These are phyloP conservation scores for Myxozyma lipomycoides DNA, from an alignment of 805 yeast species.

Conservation along the genomic window DNA sequence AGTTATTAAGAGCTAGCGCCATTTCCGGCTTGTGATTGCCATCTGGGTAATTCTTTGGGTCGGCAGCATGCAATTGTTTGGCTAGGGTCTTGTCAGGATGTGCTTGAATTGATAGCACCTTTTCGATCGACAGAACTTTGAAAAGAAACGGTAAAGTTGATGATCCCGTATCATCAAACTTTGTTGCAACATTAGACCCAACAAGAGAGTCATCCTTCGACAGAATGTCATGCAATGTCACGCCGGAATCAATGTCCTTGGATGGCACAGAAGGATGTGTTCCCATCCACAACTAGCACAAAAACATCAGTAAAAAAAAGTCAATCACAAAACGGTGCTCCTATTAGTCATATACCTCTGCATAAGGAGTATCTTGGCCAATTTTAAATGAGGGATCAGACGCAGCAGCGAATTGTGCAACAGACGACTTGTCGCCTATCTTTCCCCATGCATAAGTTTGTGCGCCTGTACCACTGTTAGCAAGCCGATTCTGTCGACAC, in stretches of 20 bases:
- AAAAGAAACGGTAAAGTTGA: constrained; percentile 85
- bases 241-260: constrained; percentile 49
- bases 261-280: constrained; percentile 94
- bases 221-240: constrained; percentile 64
- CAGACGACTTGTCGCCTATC: constrained; percentile 77
- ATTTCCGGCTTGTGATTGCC: constrained; percentile 99
- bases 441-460: constrained; percentile 44
- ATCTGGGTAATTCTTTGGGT: constrained; percentile 90
- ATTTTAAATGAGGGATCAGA: constrained; percentile 60
- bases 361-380: constrained; percentile 80
- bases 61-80: constrained; percentile 65
- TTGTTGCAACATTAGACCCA: constrained; percentile 53
- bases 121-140: constrained; percentile 88
- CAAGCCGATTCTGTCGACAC: background rate
- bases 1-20: constrained; percentile 95
- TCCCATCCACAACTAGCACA: constrained; percentile 86
- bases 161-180: constrained; percentile 52
- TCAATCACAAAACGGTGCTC: background rate
- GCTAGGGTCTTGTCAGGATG: constrained; percentile 93
- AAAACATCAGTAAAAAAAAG: background rate
- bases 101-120: constrained; percentile 93
- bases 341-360: constrained; percentile 50
- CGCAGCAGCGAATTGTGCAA: constrained; percentile 76
- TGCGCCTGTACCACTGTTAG: constrained; percentile 9
- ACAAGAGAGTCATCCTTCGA: constrained; percentile 55